Evolutionary conservation across 148 eudicot genomes (phyloP), one percentile per base, ranked within the genome.

Genomic region (Nepenthes mirabilis): DNA sequence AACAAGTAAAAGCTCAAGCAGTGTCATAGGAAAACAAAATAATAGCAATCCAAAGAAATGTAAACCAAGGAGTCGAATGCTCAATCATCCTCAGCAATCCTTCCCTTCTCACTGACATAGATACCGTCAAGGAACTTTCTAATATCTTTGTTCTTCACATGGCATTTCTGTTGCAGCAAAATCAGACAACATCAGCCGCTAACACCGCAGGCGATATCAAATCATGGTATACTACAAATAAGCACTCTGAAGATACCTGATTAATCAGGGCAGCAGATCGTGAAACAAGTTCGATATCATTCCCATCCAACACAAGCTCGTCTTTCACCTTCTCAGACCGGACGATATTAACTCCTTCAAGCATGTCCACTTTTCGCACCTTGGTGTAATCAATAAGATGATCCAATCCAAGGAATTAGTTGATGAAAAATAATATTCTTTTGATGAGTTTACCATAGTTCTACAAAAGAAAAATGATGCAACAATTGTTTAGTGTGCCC

Each of bases 261-360:
- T 83, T 83, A 9, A 83, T 80, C 59, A 83, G 58, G 45, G 88
- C 88, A 68, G 78, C 74, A 45, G 88, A 83, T 45, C 84, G 70
- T 43, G 88, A 83, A 9, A 83, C 88, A 9, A 83, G 75, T 56
- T 83, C 84, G 47, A 83, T 77, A 62, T 80, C 88, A 52, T 75
- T 83, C 11, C 84, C 88, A 51, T 83, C 85, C 78, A 83, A 65
- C 23, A 83, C 72, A 6, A 83, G 69, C 35, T 78, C 88, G 57
- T 80, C 88, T 69, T 83, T 83, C 7, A 83, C 88, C 73, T 83
- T 83, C 55, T 77, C 88, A 12, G 88, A 80, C 58, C 88, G 62
- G 51, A 72, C 47, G 37, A 83, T 75, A 32, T 65, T 56, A 12
- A 83, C 88, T 1, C 88, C 88, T 0, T 80, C 85, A 73, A 83